Conservation (phyloP, 1,284 basidiomycete species). For the Sphaerobolus stellatus region DNA sequence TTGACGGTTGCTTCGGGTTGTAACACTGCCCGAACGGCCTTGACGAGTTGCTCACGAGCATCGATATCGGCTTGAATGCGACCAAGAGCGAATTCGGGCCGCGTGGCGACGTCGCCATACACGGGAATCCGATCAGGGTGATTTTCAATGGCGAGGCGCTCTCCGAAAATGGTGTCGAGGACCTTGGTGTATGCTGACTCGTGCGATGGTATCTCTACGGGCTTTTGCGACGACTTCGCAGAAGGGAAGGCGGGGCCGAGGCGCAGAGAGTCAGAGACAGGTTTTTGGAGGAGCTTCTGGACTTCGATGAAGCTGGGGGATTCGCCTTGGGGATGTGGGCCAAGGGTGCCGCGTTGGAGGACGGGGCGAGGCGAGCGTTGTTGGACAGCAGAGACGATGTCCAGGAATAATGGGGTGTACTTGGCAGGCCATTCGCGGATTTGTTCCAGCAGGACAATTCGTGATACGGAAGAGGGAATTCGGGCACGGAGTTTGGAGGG, state of each 20-base stretch:
- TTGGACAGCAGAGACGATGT: conserved; percentile 76
- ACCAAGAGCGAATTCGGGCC: conserved; percentile 92
- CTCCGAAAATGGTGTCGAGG: conserved; percentile 77
- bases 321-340: conserved; percentile 35
- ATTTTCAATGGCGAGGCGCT: conserved; percentile 87
- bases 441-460: conserved; percentile 86
- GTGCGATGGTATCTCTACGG: conserved; percentile 69
- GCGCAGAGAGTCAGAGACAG: conserved; percentile 29
- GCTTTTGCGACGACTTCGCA: conserved; percentile 28
- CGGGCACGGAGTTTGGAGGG: conserved; percentile 60
- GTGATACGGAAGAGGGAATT: conserved; percentile 65
- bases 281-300: conserved; percentile 46
- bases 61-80: conserved; percentile 83
- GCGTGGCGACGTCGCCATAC: conserved; percentile 74
- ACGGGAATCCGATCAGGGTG: conserved; percentile 69
- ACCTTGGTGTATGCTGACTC: conserved; percentile 92
- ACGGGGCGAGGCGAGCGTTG: conserved; percentile 51
- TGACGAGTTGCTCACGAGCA: conserved; percentile 63
- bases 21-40: conserved; percentile 51
- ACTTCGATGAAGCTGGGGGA: conserved; percentile 48
- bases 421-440: conserved; percentile 74
- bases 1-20: conserved; percentile 49
- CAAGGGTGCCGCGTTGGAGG: conserved; percentile 64
- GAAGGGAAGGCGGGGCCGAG: conserved; percentile 46
- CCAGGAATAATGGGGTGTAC: conserved; percentile 88